A percentile compares a stretch with the other conserved stretches of the same genome.
These are phyloP conservation scores for Elsinoe arachidis DNA, from an alignment of 2,329 filamentous ascomycete species.

Conservation along the genomic window DNA sequence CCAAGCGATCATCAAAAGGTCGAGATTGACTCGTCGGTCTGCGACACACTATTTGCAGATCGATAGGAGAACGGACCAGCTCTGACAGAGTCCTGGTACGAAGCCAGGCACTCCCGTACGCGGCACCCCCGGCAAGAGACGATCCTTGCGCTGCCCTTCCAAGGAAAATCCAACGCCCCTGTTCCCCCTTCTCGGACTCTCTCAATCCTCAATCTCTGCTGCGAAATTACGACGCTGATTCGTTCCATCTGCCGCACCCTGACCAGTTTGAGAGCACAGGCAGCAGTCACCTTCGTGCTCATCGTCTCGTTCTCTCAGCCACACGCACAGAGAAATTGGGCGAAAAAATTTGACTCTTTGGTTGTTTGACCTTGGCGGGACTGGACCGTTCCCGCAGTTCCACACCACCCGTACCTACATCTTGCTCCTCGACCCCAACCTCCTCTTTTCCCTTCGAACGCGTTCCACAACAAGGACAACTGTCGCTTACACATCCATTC, in stretches of 20 bases:
- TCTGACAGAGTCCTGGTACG: neutral
- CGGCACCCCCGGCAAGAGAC: conserved; percentile 9
- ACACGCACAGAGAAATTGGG: conserved; percentile 8
- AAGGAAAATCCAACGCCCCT: conserved; percentile 11
- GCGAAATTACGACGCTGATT: conserved; percentile 11
- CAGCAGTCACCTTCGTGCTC: conserved; percentile 8
- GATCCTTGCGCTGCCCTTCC: conserved; percentile 7
- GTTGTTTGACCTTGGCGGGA: conserved; percentile 10
- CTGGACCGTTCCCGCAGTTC: conserved; percentile 6
- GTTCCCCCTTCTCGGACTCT: conserved; percentile 1
- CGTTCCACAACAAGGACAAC: conserved; percentile 10
- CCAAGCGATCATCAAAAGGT: conserved; percentile 3
- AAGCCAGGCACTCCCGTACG: conserved; percentile 11
- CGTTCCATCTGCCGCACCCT: conserved; percentile 9
- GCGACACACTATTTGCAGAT: conserved; percentile 10
- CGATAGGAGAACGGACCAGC: conserved; percentile 9
- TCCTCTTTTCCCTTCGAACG: conserved; percentile 12
- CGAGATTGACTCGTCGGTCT: conserved; percentile 10
- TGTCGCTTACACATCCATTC: conserved; percentile 1
- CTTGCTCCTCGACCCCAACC: conserved; percentile 1
- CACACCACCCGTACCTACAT: neutral
- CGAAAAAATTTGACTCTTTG: conserved; percentile 2
- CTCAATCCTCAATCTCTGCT: conserved; percentile 3
- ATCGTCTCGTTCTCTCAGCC: conserved; percentile 12
- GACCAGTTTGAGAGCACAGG: conserved; percentile 7